Evolutionary conservation across 306 rosid species (phyloP).

Genomic region (Biancaea sappan): DNA sequence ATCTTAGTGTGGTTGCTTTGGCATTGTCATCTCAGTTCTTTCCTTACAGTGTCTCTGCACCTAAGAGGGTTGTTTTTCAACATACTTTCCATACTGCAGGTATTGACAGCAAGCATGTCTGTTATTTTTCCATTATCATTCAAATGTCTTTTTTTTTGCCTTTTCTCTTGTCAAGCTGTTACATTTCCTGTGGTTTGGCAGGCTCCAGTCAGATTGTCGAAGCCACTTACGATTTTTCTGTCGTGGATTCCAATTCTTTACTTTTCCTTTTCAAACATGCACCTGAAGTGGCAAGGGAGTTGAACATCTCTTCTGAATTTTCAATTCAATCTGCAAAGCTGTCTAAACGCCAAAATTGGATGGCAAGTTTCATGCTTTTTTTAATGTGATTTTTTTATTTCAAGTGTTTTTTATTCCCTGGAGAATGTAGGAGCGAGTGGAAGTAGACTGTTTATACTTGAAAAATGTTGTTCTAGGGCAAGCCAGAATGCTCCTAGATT

Average conservation of each 20-base stretch:
- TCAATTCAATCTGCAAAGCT: constrained; percentile 63
- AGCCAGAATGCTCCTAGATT: background rate
- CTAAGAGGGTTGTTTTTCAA: constrained; percentile 90
- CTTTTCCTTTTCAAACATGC: constrained; percentile 78
- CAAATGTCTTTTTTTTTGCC: background rate
- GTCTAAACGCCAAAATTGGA: constrained; percentile 72
- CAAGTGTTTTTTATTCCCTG: constrained; percentile 8
- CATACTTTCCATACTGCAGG: constrained; percentile 75
- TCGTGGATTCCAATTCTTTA: constrained; percentile 92
- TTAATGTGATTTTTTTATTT: constrained; percentile 16
- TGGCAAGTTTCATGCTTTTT: constrained; percentile 50
- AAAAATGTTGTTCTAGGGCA: constrained; percentile 22
- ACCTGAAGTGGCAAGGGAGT: constrained; percentile 81
- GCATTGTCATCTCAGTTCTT: constrained; percentile 92
- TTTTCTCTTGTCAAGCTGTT: background rate
- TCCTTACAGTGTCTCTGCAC: constrained; percentile 82
- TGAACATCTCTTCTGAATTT: constrained; percentile 62
- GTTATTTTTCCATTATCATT: constrained; percentile 7
- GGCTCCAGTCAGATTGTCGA: constrained; percentile 68
- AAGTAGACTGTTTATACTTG: background rate
- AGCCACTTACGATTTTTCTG: constrained; percentile 83
- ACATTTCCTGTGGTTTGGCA: constrained; percentile 46
- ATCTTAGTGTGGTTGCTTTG: constrained; percentile 68
- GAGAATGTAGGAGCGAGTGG: constrained; percentile 1
- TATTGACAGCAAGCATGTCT: constrained; percentile 42